These are phyloP conservation scores for Babesia gibsoni DNA, from an alignment of 169 alveolate species.

Conservation along the genomic window DNA sequence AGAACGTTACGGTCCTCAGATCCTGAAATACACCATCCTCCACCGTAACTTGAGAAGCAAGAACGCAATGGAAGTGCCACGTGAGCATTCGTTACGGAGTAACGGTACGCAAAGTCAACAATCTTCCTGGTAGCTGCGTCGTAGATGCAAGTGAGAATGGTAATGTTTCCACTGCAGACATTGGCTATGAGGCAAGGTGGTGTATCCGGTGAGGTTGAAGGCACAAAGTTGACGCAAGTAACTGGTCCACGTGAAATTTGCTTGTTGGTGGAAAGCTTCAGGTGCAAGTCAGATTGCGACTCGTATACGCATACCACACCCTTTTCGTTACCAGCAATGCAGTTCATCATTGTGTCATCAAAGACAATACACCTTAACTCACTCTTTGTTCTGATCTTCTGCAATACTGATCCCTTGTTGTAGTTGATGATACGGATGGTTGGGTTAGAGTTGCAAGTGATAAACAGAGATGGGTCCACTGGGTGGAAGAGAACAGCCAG, in stretches of 20 bases:
- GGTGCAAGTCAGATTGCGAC: conserved; percentile 61
- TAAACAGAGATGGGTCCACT: conserved; percentile 74
- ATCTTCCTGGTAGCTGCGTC: conserved; percentile 64
- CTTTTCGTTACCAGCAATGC: conserved; percentile 80
- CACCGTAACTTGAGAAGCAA: conserved; percentile 72
- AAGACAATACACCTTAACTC: conserved; percentile 78
- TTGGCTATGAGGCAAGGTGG: conserved; percentile 68
- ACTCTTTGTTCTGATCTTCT: conserved; percentile 78
- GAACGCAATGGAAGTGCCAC: conserved; percentile 72
- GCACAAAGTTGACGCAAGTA: conserved; percentile 71
- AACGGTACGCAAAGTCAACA: conserved; percentile 52
- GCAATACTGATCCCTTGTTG: conserved; percentile 77
- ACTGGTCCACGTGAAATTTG: conserved; percentile 71
- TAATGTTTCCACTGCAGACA: conserved; percentile 79
- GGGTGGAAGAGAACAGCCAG: conserved; percentile 76
- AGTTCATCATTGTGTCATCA: conserved; percentile 78
- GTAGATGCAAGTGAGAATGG: conserved; percentile 76
- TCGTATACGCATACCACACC: conserved; percentile 79
- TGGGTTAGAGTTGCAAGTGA: conserved; percentile 78
- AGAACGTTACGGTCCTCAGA: conserved; percentile 76
- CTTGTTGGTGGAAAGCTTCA: conserved; percentile 59
- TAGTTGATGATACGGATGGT: conserved; percentile 76
- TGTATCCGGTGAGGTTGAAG: conserved; percentile 56
- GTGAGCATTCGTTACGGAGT: conserved; percentile 68
- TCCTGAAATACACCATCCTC: conserved; percentile 78